Conservation (phyloP, 2,329 filamentous ascomycete species). For the Fusarium subtropicale region DNA sequence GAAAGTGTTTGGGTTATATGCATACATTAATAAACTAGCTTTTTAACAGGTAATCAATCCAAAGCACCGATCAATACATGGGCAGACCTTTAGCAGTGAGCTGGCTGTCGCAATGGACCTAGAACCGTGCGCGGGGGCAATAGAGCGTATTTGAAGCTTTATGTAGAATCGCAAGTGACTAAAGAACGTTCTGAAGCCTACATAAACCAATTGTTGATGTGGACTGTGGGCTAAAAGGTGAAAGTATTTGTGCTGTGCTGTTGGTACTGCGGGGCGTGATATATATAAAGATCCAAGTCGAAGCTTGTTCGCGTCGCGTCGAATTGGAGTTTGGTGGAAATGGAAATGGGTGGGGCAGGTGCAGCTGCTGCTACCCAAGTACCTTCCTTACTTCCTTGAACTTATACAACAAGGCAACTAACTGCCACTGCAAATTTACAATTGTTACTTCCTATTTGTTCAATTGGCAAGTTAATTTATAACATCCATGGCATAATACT, state of each 20-base stretch:
- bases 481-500: too few relatives aligned
- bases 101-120: conserved; percentile 14
- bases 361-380: neutral
- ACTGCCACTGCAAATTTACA: neutral
- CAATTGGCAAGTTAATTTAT: neutral
- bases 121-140: neutral
- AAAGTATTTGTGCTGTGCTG: neutral
- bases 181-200: neutral
- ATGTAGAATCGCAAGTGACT: conserved; percentile 2
- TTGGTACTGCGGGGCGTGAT: conserved; percentile 23
- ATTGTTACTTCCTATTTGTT: neutral
- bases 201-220: neutral
- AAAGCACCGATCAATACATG: conserved; percentile 15
- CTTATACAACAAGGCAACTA: neutral
- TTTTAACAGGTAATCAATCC: neutral
- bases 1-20: neutral
- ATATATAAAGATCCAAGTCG: conserved; percentile 29
- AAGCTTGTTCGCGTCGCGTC: conserved; percentile 31
- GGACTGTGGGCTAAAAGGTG: neutral
- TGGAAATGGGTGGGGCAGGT: neutral
- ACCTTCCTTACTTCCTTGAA: neutral
- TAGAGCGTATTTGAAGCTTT: neutral
- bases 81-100: neutral
- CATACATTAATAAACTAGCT: neutral
- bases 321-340: conserved; percentile 13